phyloP scores from a whole-genome alignment of 1,139 yeast species.

The Hemisphaericaspora subhashii region DNA sequence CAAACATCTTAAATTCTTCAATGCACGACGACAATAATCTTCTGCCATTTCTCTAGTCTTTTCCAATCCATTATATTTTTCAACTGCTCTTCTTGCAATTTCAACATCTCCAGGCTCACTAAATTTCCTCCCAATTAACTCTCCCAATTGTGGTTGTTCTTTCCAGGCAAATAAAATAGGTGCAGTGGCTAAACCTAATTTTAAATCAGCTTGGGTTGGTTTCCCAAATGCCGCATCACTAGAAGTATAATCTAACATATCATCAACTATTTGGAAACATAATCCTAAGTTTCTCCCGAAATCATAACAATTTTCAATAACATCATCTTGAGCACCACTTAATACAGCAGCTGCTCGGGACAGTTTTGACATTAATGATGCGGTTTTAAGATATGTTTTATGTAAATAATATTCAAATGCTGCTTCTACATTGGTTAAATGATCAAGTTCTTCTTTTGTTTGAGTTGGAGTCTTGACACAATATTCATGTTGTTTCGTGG shows the following conservation, averaged over 20 bases:
- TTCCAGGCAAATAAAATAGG: conserved; percentile 96
- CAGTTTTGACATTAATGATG: conserved; percentile 92
- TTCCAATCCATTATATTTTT: conserved; percentile 68
- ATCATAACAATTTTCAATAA: conserved; percentile 82
- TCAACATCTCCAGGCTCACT: conserved; percentile 80
- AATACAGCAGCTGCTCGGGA: conserved; percentile 92
- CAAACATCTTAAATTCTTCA: conserved; percentile 64
- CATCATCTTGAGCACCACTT: conserved; percentile 74
- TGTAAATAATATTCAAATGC: conserved; percentile 94
- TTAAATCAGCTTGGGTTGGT: conserved; percentile 93
- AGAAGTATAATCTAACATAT: conserved; percentile 89
- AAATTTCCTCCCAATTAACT: conserved; percentile 80
- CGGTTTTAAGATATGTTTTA: conserved; percentile 93
- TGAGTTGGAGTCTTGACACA: conserved; percentile 40
- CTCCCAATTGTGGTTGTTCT: conserved; percentile 80
- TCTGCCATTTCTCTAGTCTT: conserved; percentile 78
- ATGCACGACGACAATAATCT: conserved; percentile 73
- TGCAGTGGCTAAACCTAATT: conserved; percentile 94
- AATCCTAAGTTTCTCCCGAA: conserved; percentile 93
- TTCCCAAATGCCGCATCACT: conserved; percentile 83
- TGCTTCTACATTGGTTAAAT: conserved; percentile 71
- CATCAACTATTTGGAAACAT: conserved; percentile 96
- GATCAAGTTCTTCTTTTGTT: conserved; percentile 53
- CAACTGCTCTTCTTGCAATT: conserved; percentile 71
- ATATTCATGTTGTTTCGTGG: conserved; percentile 60